Base-by-base conservation (phyloP, 768 basidiomycete species). In the Flagelloscypha sp. region DNA sequence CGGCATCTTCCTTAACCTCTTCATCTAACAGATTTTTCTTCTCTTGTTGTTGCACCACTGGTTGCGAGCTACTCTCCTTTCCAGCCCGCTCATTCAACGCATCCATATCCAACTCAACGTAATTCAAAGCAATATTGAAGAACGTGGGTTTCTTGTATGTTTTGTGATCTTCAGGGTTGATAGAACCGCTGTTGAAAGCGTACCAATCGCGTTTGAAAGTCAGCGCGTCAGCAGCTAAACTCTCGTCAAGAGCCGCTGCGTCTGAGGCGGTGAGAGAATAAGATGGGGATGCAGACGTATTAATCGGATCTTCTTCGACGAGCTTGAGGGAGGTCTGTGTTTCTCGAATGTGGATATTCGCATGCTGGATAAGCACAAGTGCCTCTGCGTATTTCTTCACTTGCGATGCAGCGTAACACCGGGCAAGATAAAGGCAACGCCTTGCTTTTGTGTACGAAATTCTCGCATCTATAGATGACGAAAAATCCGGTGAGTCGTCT, bases 91-190 rank as follows among this genome's bases (percentile, higher is more conserved):
- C 72, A 48, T 76, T 60, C 39, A 95, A 57, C 33, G 73, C 62
- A 29, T 86, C 83, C 77, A 92, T 81, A 48, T 92, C 85, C 40
- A 90, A 57, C 44, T 84, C 76, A 36, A 88, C 79, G 51, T 94
- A 95, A 58, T 94, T 95, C 48, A 92, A 76, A 12, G 89, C 92
- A 42, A 89, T 84, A 53, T 95, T 87, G 59, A 93, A 95, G 65
- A 97, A 95, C 25, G 89, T 49, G 11, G 88, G 87, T 52, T 94
- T 94, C 62, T 81, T 79, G 50, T 79, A 64, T 24, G 65, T 56
- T 48, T 69, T 66, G 32, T 63, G 51, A 31, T 71, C 65, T n/a
- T n/a, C n/a, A 0, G 54, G 52, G 9, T 63, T 55, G 22, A 61
- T 47, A 5, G 66, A 60, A 3, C 86, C 86, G 3, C 86, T 85